phyloP scores from a whole-genome alignment of 805 yeast genomes.

The Nakazawaea wyomingensis region DNA sequence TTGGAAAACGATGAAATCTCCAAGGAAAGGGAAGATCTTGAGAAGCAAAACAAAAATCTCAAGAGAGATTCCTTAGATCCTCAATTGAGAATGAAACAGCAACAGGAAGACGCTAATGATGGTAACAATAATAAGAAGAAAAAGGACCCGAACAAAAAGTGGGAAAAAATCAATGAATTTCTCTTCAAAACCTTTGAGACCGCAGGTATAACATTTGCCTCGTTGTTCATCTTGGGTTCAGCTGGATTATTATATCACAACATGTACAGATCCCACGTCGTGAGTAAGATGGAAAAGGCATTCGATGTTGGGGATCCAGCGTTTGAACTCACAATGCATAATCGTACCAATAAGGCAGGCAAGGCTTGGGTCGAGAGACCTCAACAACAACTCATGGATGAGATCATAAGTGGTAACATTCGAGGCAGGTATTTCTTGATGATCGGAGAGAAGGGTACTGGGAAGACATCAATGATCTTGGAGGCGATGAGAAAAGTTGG shows the following conservation, averaged over 20 bases:
- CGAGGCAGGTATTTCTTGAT: conserved; percentile 66
- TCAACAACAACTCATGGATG: conserved; percentile 61
- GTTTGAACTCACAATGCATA: conserved; percentile 52
- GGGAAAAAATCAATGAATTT: conserved; percentile 16
- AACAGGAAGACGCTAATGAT: conserved; percentile 4
- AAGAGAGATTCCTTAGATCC: conserved; percentile 13
- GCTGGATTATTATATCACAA: conserved; percentile 72
- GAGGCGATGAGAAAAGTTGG: conserved; percentile 62
- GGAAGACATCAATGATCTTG: conserved; percentile 70
- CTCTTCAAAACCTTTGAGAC: conserved; percentile 54
- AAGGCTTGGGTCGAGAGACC: conserved; percentile 66
- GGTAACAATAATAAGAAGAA: conserved; percentile 1
- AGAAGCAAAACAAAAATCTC: conserved; percentile 25
- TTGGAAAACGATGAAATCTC: conserved; percentile 28
- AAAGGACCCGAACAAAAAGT: conserved; percentile 9
- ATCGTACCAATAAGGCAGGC: conserved; percentile 31
- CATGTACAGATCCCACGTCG: conserved; percentile 52
- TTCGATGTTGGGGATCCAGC: conserved; percentile 67
- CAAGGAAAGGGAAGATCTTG: conserved; percentile 25
- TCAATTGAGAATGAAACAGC: conserved; percentile 4
- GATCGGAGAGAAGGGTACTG: conserved; percentile 85
- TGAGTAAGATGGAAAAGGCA: conserved; percentile 59
- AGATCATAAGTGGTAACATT: conserved; percentile 57
- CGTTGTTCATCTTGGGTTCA: conserved; percentile 60
- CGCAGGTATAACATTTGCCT: conserved; percentile 64